Conservation (phyloP, 306 rosid species). For the Cicer yamashitae region DNA sequence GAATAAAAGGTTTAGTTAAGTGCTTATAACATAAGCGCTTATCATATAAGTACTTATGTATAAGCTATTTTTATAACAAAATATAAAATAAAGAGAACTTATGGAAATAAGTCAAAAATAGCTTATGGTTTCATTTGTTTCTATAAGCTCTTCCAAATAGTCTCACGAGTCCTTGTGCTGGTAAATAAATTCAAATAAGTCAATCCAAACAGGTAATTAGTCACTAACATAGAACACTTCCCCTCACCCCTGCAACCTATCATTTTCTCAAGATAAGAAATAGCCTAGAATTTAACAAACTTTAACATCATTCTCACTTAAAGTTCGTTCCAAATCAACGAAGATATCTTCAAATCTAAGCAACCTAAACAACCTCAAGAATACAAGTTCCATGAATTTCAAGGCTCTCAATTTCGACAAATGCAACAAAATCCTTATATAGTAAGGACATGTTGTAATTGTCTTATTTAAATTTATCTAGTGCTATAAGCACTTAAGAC, state of each 20-base stretch:
- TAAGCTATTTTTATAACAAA: too few species aligned
- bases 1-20: too few species aligned
- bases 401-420: background rate
- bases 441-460: background rate
- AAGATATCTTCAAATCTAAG: slow-evolving; percentile 18
- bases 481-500: background rate
- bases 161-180: too few species aligned
- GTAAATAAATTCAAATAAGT: too few species aligned
- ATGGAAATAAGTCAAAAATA: too few species aligned
- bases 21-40: too few species aligned
- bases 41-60: too few species aligned
- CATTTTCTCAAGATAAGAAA: slow-evolving; percentile 26
- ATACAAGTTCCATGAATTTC: slow-evolving; percentile 18
- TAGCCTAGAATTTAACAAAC: slow-evolving; percentile 9
- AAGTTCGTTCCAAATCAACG: slow-evolving; percentile 15
- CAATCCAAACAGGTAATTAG: too few species aligned
- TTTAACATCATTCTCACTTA: slow-evolving; percentile 4
- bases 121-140: too few species aligned
- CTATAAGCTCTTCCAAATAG: too few species aligned
- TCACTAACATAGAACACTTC: background rate
- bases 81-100: too few species aligned
- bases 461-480: background rate
- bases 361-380: slow-evolving; percentile 12
- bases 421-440: background rate
- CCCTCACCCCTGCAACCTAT: background rate